Conservation (phyloP, 257 asterid genomes). For the Scutellaria minor region DNA sequence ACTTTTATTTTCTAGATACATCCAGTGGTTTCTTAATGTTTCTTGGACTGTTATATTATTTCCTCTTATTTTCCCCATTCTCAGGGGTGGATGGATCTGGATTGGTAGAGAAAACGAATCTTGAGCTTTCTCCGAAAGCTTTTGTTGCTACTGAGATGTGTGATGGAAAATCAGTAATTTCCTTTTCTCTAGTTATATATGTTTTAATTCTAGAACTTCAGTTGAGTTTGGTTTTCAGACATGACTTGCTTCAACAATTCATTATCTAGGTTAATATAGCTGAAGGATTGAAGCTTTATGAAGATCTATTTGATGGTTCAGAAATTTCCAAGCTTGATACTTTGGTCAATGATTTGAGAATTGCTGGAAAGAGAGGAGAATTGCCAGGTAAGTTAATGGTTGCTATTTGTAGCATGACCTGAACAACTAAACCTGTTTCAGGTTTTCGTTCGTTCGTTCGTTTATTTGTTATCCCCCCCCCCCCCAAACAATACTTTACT, state of each 20-base stretch:
- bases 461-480: background rate
- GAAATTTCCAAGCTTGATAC: constrained; percentile 62
- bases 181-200: constrained; percentile 11
- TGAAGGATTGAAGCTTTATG: constrained; percentile 85
- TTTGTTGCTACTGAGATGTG: constrained; percentile 68
- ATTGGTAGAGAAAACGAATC: constrained; percentile 51
- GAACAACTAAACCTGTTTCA: constrained; percentile 26
- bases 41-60: constrained; percentile 25
- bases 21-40: constrained; percentile 19
- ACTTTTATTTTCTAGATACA: background rate
- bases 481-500: too few relatives aligned
- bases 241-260: constrained; percentile 35
- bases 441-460: background rate
- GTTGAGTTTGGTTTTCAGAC: constrained; percentile 34
- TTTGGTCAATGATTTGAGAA: constrained; percentile 79
- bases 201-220: constrained; percentile 8
- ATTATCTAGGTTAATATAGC: constrained; percentile 66
- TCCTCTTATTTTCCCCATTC: constrained; percentile 30
- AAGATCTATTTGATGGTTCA: constrained; percentile 58
- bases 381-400: constrained; percentile 64
- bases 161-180: constrained; percentile 73
- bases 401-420: constrained; percentile 31
- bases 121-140: constrained; percentile 55
- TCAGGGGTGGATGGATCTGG: constrained; percentile 58
- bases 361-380: constrained; percentile 83